Evolutionary conservation across 768 basidiomycete species (phyloP).

Genomic region (Tylopilus sp.): DNA sequence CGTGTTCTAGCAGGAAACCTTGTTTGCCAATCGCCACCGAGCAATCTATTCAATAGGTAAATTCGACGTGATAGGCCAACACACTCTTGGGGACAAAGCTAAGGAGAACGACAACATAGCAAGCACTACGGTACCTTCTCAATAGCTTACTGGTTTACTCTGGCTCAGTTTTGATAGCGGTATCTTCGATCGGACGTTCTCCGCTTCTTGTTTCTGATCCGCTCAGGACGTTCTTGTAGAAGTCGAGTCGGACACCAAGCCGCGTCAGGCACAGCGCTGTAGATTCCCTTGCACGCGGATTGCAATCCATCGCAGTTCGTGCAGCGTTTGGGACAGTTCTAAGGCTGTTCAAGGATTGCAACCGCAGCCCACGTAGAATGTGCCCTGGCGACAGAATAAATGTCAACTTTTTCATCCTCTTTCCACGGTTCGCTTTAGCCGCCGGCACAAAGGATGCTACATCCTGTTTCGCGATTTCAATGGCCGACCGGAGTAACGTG

Average conservation of each 20-base stretch:
- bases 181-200: not conserved
- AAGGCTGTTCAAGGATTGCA: constrained; percentile 4
- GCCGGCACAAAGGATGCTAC: constrained; percentile 21
- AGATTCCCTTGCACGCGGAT: constrained; percentile 15
- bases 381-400: constrained; percentile 39
- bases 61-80: not conserved
- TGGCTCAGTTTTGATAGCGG: constrained; percentile 10
- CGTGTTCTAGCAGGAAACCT: not conserved
- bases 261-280: constrained; percentile 29
- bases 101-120: not conserved
- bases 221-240: constrained; percentile 3
- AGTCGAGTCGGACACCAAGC: constrained; percentile 29
- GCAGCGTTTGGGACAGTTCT: not conserved
- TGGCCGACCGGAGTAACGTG: constrained; percentile 31
- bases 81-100: not conserved
- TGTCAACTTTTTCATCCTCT: constrained; percentile 22
- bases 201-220: not conserved
- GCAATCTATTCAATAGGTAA: not conserved
- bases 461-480: constrained; percentile 33
- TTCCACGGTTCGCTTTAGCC: constrained; percentile 18
- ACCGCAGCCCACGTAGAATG: constrained; percentile 36
- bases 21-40: not conserved
- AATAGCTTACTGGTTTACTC: not conserved
- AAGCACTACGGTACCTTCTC: not conserved
- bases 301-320: constrained; percentile 1